Conservation (phyloP, 129 eudicot species). For the Tanacetum coccineum region DNA sequence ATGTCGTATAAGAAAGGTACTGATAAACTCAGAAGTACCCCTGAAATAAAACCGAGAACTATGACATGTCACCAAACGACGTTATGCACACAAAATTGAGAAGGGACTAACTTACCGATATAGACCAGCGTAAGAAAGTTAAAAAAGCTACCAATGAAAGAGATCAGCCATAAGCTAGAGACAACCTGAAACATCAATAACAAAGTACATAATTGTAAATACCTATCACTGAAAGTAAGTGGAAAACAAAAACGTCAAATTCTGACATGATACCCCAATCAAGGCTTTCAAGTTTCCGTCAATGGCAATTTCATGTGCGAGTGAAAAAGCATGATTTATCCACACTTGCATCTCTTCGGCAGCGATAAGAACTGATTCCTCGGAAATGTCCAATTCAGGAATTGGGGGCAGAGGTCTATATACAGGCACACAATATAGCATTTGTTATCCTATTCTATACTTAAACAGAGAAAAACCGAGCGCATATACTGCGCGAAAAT, state of each 20-base stretch:
- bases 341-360: slow-evolving; percentile 60
- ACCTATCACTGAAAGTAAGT: slow-evolving; percentile 1
- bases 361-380: slow-evolving; percentile 53
- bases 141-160: slow-evolving; percentile 73
- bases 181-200: slow-evolving; percentile 54
- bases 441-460: background rate
- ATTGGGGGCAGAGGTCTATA: slow-evolving; percentile 87
- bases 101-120: slow-evolving; percentile 51
- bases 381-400: slow-evolving; percentile 78
- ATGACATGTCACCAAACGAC: background rate
- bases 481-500: background rate
- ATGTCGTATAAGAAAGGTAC: slow-evolving; percentile 69
- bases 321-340: slow-evolving; percentile 50
- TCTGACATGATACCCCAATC: slow-evolving; percentile 40
- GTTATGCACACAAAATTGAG: background rate
- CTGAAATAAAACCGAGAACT: slow-evolving; percentile 34
- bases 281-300: slow-evolving; percentile 60
- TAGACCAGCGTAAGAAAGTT: slow-evolving; percentile 75
- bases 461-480: slow-evolving; percentile 1
- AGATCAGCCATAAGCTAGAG: slow-evolving; percentile 58
- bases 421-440: slow-evolving; percentile 11
- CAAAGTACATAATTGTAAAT: background rate
- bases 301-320: slow-evolving; percentile 73
- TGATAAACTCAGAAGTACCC: slow-evolving; percentile 65
- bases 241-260: background rate